These are phyloP conservation scores for Papiliotrema terrestris DNA, from an alignment of 1,284 basidiomycete species.

Conservation along the genomic window DNA sequence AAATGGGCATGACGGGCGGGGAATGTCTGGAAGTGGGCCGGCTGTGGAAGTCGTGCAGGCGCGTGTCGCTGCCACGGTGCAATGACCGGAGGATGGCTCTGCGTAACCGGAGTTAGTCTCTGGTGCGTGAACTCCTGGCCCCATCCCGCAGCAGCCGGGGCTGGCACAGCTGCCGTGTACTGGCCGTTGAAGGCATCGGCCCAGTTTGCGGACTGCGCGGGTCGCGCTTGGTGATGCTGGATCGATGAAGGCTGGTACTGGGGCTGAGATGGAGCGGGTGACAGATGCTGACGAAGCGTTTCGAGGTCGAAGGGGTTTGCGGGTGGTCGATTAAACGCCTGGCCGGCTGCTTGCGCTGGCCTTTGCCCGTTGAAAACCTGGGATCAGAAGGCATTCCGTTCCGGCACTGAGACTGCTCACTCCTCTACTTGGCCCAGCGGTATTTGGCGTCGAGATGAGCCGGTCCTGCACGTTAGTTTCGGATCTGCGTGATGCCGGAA, in stretches of 20 bases:
- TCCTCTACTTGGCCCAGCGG: constrained; percentile 20
- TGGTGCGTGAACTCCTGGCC: background rate
- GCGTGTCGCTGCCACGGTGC: background rate
- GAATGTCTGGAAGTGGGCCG: background rate
- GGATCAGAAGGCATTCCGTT: background rate
- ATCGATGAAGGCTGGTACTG: background rate
- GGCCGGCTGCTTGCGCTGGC: background rate
- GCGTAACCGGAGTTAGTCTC: no score
- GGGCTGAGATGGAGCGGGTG: constrained; percentile 8
- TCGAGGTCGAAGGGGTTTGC: constrained; percentile 36
- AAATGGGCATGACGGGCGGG: no score
- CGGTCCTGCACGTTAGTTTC: constrained; percentile 19
- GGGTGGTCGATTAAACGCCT: background rate
- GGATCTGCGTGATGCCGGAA: background rate
- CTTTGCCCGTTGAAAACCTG: background rate
- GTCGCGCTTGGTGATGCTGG: background rate
- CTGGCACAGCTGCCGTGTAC: background rate
- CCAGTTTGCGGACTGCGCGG: background rate
- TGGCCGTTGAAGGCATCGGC: constrained; percentile 1
- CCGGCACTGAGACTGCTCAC: constrained; percentile 9
- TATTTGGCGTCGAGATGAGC: constrained; percentile 19
- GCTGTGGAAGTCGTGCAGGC: background rate
- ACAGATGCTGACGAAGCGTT: constrained; percentile 35
- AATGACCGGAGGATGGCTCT: background rate
- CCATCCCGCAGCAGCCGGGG: background rate